Evolutionary conservation across 805 yeast species (phyloP).

Genomic region (Blastobotrys attinorum): DNA sequence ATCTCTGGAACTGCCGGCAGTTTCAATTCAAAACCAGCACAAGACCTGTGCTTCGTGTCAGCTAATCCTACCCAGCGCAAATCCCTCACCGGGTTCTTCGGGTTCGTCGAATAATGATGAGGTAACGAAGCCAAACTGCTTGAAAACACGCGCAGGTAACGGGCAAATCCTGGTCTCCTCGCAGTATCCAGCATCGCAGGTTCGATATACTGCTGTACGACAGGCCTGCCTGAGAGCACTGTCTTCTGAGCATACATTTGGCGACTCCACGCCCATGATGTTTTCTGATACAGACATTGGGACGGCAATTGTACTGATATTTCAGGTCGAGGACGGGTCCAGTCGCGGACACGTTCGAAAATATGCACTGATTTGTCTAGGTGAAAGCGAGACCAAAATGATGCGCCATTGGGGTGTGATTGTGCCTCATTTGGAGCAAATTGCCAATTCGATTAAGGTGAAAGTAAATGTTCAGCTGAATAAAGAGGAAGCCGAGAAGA

Average conservation of each 20-base stretch:
- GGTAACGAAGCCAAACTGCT: neutral
- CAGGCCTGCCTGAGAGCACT: constrained; percentile 22
- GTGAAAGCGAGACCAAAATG: constrained; percentile 17
- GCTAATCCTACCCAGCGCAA: constrained; percentile 14
- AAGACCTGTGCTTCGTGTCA: constrained; percentile 19
- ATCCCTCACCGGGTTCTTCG: constrained; percentile 3
- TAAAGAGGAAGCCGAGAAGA: constrained; percentile 7
- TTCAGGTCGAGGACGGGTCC: constrained; percentile 18
- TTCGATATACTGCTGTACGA: constrained; percentile 21
- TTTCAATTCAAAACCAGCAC: neutral
- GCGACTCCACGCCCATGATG: constrained; percentile 20
- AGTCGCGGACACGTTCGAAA: constrained; percentile 20
- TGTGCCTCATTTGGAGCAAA: constrained; percentile 14
- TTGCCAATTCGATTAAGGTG: constrained; percentile 15
- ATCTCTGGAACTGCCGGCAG: constrained; percentile 8
- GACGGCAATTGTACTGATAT: constrained; percentile 17
- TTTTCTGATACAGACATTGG: constrained; percentile 20
- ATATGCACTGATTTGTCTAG: constrained; percentile 20
- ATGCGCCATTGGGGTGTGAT: constrained; percentile 16
- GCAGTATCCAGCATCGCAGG: constrained; percentile 21
- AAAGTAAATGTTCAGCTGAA: constrained; percentile 10
- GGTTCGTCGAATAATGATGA: constrained; percentile 1
- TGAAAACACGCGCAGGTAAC: constrained; percentile 2
- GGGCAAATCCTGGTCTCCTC: constrained; percentile 15
- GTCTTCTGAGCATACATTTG: constrained; percentile 20